Evolutionary conservation across 2,329 filamentous ascomycete genomes (phyloP).

Genomic region (Thielaviopsis punctulata): DNA sequence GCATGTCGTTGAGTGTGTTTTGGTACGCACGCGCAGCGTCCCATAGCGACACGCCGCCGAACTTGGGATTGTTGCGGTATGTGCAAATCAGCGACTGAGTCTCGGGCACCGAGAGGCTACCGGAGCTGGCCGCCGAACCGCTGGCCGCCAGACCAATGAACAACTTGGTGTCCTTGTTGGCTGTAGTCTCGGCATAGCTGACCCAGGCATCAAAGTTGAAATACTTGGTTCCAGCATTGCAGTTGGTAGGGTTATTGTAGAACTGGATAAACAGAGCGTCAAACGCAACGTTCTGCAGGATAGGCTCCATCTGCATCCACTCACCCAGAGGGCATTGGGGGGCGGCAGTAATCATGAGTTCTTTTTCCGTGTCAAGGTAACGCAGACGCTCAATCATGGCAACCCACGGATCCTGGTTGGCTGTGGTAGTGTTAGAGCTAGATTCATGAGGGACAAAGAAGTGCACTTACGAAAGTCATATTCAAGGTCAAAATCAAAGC

Average conservation of each 20-base stretch:
- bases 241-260: conserved; percentile 27
- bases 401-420: conserved; percentile 22
- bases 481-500: conserved; percentile 28
- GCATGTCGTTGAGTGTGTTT: conserved; percentile 20
- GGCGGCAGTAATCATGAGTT: conserved; percentile 25
- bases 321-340: conserved; percentile 25
- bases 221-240: conserved; percentile 17
- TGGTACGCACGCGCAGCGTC: conserved; percentile 22
- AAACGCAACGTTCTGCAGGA: conserved; percentile 25
- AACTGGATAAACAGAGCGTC: conserved; percentile 31
- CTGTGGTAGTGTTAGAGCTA: neutral
- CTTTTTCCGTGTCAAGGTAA: conserved; percentile 15
- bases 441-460: neutral
- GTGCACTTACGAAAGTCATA: conserved; percentile 17
- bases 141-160: conserved; percentile 27
- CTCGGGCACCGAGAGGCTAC: conserved; percentile 20
- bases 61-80: conserved; percentile 21
- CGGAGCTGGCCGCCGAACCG: conserved; percentile 14
- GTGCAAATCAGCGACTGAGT: conserved; percentile 24
- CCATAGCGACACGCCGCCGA: conserved; percentile 31
- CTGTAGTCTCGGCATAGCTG: conserved; percentile 18
- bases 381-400: conserved; percentile 23
- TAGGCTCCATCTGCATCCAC: conserved; percentile 20
- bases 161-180: conserved; percentile 26
- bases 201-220: conserved; percentile 30